Conservation (phyloP, 2,329 filamentous ascomycete species). For the Exophiala bonariae region DNA sequence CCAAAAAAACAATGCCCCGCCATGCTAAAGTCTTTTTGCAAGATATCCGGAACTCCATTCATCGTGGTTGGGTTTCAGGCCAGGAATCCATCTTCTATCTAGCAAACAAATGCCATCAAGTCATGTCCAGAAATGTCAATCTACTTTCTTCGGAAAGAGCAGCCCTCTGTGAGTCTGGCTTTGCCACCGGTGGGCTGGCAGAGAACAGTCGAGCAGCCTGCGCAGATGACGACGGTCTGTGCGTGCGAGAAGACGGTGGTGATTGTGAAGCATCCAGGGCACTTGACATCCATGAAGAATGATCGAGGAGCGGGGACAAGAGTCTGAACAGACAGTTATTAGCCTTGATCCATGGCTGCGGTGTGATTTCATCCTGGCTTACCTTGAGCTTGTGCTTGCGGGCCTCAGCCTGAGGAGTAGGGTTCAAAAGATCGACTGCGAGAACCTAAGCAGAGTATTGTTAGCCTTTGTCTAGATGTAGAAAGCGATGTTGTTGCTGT, state of each 20-base stretch:
- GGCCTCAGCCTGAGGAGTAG: slow-evolving; percentile 93
- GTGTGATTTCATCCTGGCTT: slow-evolving; percentile 39
- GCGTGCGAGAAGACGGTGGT: slow-evolving; percentile 99
- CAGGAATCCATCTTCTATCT: slow-evolving; percentile 52
- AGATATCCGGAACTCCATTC: slow-evolving; percentile 84
- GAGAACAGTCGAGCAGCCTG: slow-evolving; percentile 97
- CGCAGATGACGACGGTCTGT: slow-evolving; percentile 99
- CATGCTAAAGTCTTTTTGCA: slow-evolving; percentile 51
- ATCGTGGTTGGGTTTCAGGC: slow-evolving; percentile 45
- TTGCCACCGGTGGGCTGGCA: slow-evolving; percentile 99
- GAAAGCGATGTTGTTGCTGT: slow-evolving; percentile 20
- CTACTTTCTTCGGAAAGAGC: slow-evolving; percentile 99
- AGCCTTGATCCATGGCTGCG: slow-evolving; percentile 1
- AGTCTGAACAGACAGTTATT: slow-evolving; percentile 54
- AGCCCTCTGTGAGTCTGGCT: slow-evolving; percentile 97
- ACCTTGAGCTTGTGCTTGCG: slow-evolving; percentile 99
- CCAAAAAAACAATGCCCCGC: slow-evolving; percentile 33
- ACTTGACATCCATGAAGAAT: slow-evolving; percentile 99
- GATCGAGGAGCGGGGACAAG: slow-evolving; percentile 95
- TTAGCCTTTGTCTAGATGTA: slow-evolving; percentile 14
- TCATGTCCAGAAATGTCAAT: slow-evolving; percentile 42
- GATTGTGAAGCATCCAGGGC: slow-evolving; percentile 99
- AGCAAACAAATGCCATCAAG: slow-evolving; percentile 34
- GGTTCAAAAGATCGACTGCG: slow-evolving; percentile 99
- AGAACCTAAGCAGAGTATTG: slow-evolving; percentile 72